Base-by-base conservation (phyloP, 208 protist genomes). In the Phytomonas sp. region DNA sequence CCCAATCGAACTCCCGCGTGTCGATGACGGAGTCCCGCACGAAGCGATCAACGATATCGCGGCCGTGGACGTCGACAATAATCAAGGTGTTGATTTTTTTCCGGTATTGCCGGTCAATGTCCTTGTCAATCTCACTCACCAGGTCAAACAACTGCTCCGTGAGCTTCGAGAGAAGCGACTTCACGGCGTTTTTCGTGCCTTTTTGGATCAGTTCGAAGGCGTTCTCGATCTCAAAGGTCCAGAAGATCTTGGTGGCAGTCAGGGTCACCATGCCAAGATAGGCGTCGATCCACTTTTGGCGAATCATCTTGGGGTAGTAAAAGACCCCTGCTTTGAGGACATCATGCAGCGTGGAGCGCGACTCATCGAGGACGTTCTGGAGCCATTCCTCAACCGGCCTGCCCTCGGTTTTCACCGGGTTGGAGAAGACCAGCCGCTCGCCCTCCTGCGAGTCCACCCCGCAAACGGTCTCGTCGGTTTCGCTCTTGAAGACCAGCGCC, bases 51-150 rank as follows among this genome's bases (percentile, higher is more conserved):
- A 99, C 94, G 72, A 99, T 98, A 86, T 99, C 98, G 40, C 98
- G 85, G n/a, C 97, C 97, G 80, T 99, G 98, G n/a, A 99, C 97
- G 78, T 99, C 98, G 64, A 99, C 94, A 74, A 99, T 99, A 75
- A 99, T 99, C 29, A 99, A 82, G 29, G 98, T 99, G 83, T 99
- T 99, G 77, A 99, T 93, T 80, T 99, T 99, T 79, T 98, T 98
- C 60, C 98, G 89, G 71, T 91, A 88, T 61, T 91, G 80, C 76
- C 83, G 92, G 66, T 93, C 84, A 66, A 99, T 88, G 70, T 97
- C 87, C 61, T 95, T 94, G 73, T 96, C 91, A 79, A 99, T 96
- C 78, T 98, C 93, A 14, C 81, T 81, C 33, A 99, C 98, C 29
- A 99, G 84, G 69, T 99, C 91, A 66, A 98, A 83, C 10, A 99